Evolutionary conservation across 805 yeast genomes (phyloP).

Genomic region (Candida odintsovae): DNA sequence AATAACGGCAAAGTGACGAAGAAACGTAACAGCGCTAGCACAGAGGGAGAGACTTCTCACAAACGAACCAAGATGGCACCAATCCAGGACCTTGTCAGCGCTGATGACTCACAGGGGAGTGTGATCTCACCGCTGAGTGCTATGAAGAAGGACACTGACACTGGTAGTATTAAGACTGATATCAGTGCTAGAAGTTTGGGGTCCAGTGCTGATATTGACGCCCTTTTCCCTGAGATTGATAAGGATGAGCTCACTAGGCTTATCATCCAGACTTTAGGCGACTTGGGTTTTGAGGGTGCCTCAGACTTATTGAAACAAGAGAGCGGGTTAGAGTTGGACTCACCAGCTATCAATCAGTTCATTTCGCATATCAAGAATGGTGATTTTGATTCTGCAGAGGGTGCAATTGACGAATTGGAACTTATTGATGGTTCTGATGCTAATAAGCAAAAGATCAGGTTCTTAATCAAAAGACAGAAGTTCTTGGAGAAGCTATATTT

Average conservation of each 20-base stretch:
- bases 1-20: not conserved
- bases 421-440: slow-evolving; percentile 13
- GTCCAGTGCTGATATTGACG: not conserved
- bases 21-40: not conserved
- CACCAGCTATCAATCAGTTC: slow-evolving; percentile 35
- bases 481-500: slow-evolving; percentile 36
- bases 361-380: slow-evolving; percentile 35
- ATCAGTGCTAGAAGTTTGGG: not conserved
- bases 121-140: not conserved
- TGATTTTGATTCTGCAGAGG: slow-evolving; percentile 33
- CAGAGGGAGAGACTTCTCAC: not conserved
- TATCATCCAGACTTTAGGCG: slow-evolving; percentile 43
- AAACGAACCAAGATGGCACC: slow-evolving; percentile 11
- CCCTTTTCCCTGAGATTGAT: slow-evolving; percentile 19
- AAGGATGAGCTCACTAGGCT: slow-evolving; percentile 39
- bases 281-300: slow-evolving; percentile 39
- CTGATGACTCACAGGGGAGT: not conserved
- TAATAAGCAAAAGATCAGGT: slow-evolving; percentile 18
- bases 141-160: not conserved
- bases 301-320: slow-evolving; percentile 36
- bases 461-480: slow-evolving; percentile 33
- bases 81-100: slow-evolving; percentile 11
- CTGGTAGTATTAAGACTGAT: not conserved
- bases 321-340: slow-evolving; percentile 35
- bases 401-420: slow-evolving; percentile 20